phyloP scores from a whole-genome alignment of 768 basidiomycete species.

The button mushroom (Agaricus bisporus) region DNA sequence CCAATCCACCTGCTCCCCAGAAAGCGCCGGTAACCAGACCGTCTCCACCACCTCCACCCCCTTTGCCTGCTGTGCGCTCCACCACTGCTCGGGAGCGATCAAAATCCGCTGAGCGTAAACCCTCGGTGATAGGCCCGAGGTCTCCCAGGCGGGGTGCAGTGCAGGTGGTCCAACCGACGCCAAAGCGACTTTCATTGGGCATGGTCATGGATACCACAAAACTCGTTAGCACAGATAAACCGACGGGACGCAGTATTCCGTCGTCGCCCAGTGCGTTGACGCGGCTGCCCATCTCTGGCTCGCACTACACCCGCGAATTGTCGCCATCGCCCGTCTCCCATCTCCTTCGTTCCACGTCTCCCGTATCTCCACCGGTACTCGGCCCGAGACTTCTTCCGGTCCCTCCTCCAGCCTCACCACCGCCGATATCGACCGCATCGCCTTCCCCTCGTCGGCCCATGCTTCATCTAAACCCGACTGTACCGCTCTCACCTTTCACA shows the following conservation, averaged over 20 bases:
- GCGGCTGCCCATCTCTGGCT: constrained; percentile 4
- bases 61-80: neutral
- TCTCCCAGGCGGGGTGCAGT: neutral
- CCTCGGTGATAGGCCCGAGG: constrained; percentile 3
- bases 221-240: constrained; percentile 7
- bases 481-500: neutral
- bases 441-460: neutral
- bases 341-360: neutral
- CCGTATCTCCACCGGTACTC: neutral
- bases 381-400: neutral
- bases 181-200: constrained; percentile 4
- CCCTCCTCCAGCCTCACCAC: neutral
- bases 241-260: too few species aligned
- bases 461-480: neutral
- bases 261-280: too few species aligned
- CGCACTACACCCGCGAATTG: constrained; percentile 3
- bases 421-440: neutral
- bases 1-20: neutral
- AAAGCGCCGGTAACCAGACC: neutral
- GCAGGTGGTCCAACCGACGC: constrained; percentile 4
- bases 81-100: neutral
- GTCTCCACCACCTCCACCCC: neutral
- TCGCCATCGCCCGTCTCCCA: neutral
- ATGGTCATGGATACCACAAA: constrained; percentile 9
- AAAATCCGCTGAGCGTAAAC: neutral